Base-by-base conservation (phyloP, 2,329 filamentous ascomycete species). In the Beauveria medogensis region DNA sequence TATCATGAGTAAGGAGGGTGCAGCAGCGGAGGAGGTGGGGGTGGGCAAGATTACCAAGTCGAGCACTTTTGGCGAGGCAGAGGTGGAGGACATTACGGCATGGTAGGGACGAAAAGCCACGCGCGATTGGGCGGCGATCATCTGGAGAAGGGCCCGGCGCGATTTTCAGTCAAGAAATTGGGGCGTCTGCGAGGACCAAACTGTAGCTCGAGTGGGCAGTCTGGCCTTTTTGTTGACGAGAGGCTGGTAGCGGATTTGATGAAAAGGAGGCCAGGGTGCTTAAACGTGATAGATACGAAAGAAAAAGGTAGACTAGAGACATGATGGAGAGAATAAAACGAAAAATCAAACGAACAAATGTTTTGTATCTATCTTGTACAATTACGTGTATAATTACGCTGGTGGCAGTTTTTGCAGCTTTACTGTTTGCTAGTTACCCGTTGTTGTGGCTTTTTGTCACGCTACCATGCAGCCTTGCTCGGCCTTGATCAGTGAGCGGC, bases 81-180 rank as follows among this genome's bases (percentile, higher is more conserved):
- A 97, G 75, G 91, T 97, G 22, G 93, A 93, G 63, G 94, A 97
- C 71, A 96, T 97, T 67, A 96, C 92, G 40, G 92, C 91, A 24
- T 97, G 92, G 92, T 97, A 59, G 48, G 40, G 22, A 28, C 14
- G 16, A 28, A 48, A 41, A 41, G 28, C 48, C 18, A 41, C 12
- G n/a, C 18, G 20, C 30, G 30, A 37, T 5, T 6, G 24, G 26
- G n/a, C 12, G 26, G 34, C 14, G 34, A 26, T 54, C 14, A 10
- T n/a, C 34, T 43, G 24, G 5, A 10, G 20, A 41, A 9, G 22
- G 22, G 22, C 41, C 5, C 9, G 20, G 30, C 34, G 5, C 6
- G n/a, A 6, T 7, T 28, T 16, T 54, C 3, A 16, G 22, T 47
- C 44, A 24, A 47, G 14, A 47, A 14, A 18, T 16, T 5, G 37